phyloP scores from a whole-genome alignment of 176 grass and related monocot genomes.

The Triticum turgidum region DNA sequence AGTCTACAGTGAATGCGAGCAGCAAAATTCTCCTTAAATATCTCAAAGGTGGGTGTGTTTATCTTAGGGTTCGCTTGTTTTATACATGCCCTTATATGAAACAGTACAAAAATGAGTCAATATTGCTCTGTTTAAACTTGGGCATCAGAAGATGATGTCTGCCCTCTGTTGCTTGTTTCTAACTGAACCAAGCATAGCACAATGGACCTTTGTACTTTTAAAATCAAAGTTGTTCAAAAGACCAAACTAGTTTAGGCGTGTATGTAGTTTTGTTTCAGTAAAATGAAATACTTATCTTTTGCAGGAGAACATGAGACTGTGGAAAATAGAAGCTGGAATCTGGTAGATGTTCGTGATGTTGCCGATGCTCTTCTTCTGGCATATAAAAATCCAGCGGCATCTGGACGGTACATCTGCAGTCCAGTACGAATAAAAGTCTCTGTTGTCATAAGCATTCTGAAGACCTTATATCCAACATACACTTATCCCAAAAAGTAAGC shows the following conservation, averaged over 20 bases:
- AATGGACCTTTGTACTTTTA: not conserved
- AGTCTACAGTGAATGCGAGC: conserved; percentile 35
- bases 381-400: conserved; percentile 20
- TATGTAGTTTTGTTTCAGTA: not conserved
- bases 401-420: conserved; percentile 40
- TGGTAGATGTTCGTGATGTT: conserved; percentile 45
- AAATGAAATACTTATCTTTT: conserved; percentile 8
- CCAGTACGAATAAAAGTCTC: conserved; percentile 15
- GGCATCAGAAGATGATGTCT: not conserved
- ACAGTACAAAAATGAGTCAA: not conserved
- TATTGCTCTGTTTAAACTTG: not conserved
- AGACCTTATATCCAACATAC: not conserved
- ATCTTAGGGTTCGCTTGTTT: not conserved
- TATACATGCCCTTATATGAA: not conserved
- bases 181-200: not conserved
- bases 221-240: not conserved
- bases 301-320: conserved; percentile 13
- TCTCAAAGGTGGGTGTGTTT: conserved; percentile 35
- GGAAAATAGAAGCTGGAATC: not conserved
- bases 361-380: conserved; percentile 29
- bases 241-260: not conserved
- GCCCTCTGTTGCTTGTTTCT: not conserved
- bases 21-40: conserved; percentile 7
- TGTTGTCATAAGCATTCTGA: conserved; percentile 16
- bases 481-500: not conserved